phyloP scores from a whole-genome alignment of 2,329 filamentous ascomycete species.

The Stachybotrys chartarum region DNA sequence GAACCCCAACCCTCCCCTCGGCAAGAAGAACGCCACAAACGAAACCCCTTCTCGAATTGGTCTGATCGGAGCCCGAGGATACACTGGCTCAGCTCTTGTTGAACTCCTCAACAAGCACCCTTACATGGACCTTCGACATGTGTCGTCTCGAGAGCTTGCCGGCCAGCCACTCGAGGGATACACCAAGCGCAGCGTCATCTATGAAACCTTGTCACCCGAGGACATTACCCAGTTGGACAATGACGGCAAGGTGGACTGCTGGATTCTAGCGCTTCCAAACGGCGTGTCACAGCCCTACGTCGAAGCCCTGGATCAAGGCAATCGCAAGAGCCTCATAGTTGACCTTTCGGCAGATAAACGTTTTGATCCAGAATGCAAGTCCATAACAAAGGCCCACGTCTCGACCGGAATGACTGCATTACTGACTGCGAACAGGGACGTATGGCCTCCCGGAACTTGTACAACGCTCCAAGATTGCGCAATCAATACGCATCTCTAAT shows the following conservation, averaged over 20 bases:
- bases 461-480: slow-evolving; percentile 66
- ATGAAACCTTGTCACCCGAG: slow-evolving; percentile 83
- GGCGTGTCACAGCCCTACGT: slow-evolving; percentile 91
- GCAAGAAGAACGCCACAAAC: slow-evolving; percentile 82
- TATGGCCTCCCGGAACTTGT: slow-evolving; percentile 87
- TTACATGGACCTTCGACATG: slow-evolving; percentile 81
- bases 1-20: slow-evolving; percentile 77
- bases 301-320: slow-evolving; percentile 67
- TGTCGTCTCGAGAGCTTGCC: slow-evolving; percentile 86
- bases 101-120: slow-evolving; percentile 82
- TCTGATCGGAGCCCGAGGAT: slow-evolving; percentile 86
- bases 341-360: slow-evolving; percentile 97
- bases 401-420: background rate
- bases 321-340: slow-evolving; percentile 67
- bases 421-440: slow-evolving; percentile 45
- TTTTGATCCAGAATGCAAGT: slow-evolving; percentile 57
- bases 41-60: slow-evolving; percentile 71
- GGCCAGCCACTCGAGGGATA: slow-evolving; percentile 87
- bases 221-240: slow-evolving; percentile 47
- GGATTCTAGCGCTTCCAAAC: slow-evolving; percentile 56
- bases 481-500: slow-evolving; percentile 78
- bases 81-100: slow-evolving; percentile 88
- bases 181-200: slow-evolving; percentile 82
- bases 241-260: background rate
- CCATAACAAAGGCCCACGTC: background rate